These are phyloP conservation scores for Arthrobotrys pseudoclavata DNA, from an alignment of 2,329 filamentous ascomycete species.

Conservation along the genomic window DNA sequence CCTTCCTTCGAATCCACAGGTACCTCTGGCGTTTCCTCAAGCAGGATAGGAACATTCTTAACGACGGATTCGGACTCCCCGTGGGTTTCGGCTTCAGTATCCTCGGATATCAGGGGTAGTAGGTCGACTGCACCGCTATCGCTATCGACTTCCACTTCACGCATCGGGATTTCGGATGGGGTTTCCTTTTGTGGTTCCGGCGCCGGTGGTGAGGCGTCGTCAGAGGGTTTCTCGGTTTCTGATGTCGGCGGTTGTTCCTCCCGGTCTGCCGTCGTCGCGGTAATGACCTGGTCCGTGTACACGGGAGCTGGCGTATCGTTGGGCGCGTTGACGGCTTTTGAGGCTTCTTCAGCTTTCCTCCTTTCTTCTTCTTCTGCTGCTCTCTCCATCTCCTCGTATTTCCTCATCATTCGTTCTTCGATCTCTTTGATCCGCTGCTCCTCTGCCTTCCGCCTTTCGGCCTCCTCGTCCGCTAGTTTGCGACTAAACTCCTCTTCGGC, in stretches of 20 bases:
- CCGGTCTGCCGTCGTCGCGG: background rate
- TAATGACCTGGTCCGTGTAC: background rate
- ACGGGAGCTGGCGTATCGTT: background rate
- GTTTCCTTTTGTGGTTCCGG: background rate
- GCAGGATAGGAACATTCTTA: background rate
- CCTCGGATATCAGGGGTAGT: slow-evolving; percentile 36
- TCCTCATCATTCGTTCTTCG: slow-evolving; percentile 46
- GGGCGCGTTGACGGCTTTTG: background rate
- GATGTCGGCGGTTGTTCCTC: background rate
- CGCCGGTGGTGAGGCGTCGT: background rate
- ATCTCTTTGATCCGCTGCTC: slow-evolving; percentile 47
- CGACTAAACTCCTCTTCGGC: slow-evolving; percentile 34
- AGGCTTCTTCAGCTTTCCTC: slow-evolving; percentile 23
- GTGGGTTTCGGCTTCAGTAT: slow-evolving; percentile 21
- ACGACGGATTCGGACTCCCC: background rate
- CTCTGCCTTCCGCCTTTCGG: slow-evolving; percentile 30
- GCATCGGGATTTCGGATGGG: background rate
- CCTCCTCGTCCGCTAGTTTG: slow-evolving; percentile 40
- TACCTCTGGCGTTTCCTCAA: background rate
- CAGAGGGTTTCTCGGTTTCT: background rate
- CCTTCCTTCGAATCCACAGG: background rate
- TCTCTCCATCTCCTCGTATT: slow-evolving; percentile 53
- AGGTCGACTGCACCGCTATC: slow-evolving; percentile 30
- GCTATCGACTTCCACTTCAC: slow-evolving; percentile 18
- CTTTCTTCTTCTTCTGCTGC: slow-evolving; percentile 44